These are phyloP conservation scores for Urtica urens DNA, from an alignment of 306 rosid genomes.

Conservation along the genomic window DNA sequence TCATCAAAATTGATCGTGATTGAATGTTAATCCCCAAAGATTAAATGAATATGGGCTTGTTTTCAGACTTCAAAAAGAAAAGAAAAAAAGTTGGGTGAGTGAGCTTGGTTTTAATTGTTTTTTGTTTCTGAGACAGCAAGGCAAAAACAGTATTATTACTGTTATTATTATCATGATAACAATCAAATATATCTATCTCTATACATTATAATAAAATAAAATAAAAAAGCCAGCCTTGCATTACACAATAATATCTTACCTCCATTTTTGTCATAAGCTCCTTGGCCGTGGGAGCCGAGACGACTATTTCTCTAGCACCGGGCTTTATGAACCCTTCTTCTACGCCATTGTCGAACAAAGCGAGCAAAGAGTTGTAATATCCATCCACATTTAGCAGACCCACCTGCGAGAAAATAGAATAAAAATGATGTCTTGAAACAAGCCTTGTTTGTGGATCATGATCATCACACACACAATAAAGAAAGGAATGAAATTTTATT, in stretches of 20 bases:
- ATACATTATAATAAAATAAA: not conserved
- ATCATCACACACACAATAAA: constrained; percentile 9
- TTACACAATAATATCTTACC: constrained; percentile 27
- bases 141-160: too few species aligned
- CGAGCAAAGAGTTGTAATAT: constrained; percentile 77
- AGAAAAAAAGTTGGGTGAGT: not conserved
- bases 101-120: constrained; percentile 3
- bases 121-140: constrained; percentile 3
- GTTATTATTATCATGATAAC: too few species aligned
- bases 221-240: constrained; percentile 8
- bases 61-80: too few species aligned
- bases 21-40: constrained; percentile 1
- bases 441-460: constrained; percentile 1
- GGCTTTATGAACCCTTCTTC: constrained; percentile 89
- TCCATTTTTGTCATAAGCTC: constrained; percentile 79
- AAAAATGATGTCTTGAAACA: constrained; percentile 16
- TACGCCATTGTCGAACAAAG: constrained; percentile 87
- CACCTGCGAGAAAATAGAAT: constrained; percentile 63
- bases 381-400: constrained; percentile 93
- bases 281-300: constrained; percentile 78
- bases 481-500: not conserved
- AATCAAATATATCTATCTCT: too few species aligned
- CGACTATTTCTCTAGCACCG: constrained; percentile 57
- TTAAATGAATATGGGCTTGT: too few species aligned
- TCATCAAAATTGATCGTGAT: too few species aligned